A percentile compares a stretch with the other conserved stretches of the same genome.
phyloP scores from a whole-genome alignment of 495 filamentous ascomycete genomes.

The Penicillium ucsense region DNA sequence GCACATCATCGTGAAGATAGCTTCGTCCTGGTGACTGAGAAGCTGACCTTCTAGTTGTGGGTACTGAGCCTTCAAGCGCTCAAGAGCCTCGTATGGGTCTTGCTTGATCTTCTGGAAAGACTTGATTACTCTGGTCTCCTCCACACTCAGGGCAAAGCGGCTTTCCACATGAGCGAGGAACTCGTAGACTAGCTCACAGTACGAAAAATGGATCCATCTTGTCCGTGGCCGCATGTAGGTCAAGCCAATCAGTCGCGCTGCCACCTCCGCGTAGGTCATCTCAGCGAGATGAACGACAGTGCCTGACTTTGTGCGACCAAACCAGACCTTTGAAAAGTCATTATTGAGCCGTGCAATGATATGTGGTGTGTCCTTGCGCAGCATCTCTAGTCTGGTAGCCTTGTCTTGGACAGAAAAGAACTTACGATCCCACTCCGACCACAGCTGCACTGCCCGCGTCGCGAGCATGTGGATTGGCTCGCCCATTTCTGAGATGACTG shows the following conservation, averaged over 20 bases:
- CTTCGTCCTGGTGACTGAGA: neutral
- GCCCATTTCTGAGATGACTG: conserved; percentile 34
- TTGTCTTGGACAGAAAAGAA: conserved; percentile 24
- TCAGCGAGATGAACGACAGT: conserved; percentile 21
- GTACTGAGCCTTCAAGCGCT: conserved; percentile 7
- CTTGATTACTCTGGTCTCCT: no score
- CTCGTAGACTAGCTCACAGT: conserved; percentile 15
- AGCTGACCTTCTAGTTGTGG: conserved; percentile 5
- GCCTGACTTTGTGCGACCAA: conserved; percentile 17
- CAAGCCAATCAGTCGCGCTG: conserved; percentile 21
- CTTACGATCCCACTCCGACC: conserved; percentile 28
- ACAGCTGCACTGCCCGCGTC: conserved; percentile 27
- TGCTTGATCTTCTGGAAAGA: no score
- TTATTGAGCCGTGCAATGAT: conserved; percentile 25
- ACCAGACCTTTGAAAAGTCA: conserved; percentile 34
- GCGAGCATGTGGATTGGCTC: conserved; percentile 36
- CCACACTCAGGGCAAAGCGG: neutral
- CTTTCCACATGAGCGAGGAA: conserved; percentile 9
- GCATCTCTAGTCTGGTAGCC: conserved; percentile 13
- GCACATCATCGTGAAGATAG: neutral
- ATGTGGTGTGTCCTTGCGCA: conserved; percentile 13
- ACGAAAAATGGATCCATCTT: conserved; percentile 30
- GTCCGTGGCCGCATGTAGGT: conserved; percentile 26
- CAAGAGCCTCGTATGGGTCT: no score
- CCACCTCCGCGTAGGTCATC: conserved; percentile 31